These are phyloP conservation scores for Ceratobasidium sp. DNA, from an alignment of 1,284 basidiomycete species.

Conservation along the genomic window DNA sequence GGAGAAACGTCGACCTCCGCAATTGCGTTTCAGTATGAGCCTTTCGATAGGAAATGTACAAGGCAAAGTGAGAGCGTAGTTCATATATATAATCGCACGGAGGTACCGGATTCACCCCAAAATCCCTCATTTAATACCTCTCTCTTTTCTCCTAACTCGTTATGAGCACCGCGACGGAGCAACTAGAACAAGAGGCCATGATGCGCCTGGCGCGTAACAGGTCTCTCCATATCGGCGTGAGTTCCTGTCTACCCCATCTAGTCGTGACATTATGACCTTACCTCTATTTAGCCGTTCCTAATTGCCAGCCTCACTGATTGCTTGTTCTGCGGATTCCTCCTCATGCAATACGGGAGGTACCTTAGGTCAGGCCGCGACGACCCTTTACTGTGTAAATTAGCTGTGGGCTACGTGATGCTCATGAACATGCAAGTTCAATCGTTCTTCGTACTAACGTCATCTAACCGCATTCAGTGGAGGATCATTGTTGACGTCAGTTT, in stretches of 20 bases:
- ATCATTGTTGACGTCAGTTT: slow-evolving; percentile 36
- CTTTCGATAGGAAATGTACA: too few relatives aligned
- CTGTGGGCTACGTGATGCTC: slow-evolving; percentile 22
- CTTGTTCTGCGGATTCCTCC: slow-evolving; percentile 28
- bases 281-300: slow-evolving; percentile 18
- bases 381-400: background rate
- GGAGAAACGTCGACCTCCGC: too few relatives aligned
- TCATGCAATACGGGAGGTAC: slow-evolving; percentile 38
- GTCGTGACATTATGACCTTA: background rate
- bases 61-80: too few relatives aligned
- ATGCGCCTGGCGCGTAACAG: background rate
- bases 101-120: background rate
- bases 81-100: too few relatives aligned
- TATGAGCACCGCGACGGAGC: background rate
- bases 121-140: too few relatives aligned
- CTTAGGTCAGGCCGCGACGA: slow-evolving; percentile 9
- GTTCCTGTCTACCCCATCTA: background rate
- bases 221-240: slow-evolving; percentile 23
- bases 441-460: background rate
- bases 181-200: slow-evolving; percentile 11
- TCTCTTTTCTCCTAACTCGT: too few relatives aligned
- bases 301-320: slow-evolving; percentile 27
- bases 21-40: too few relatives aligned
- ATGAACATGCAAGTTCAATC: slow-evolving; percentile 25
- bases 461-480: background rate